Base-by-base conservation (phyloP, 345 rosid genomes). In the Schrenkiella parvula region DNA sequence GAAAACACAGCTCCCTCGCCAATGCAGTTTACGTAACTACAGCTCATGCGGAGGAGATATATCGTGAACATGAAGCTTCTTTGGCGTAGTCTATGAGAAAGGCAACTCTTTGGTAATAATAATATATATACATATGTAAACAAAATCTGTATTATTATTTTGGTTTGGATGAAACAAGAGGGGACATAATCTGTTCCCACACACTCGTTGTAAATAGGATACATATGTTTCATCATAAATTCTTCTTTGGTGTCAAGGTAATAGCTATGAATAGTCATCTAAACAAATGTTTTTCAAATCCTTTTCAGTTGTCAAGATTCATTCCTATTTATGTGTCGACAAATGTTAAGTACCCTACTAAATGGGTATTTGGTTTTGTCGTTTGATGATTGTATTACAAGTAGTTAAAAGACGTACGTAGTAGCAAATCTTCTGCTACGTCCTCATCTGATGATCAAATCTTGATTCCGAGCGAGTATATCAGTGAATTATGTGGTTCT, bases 1-100 rank as follows among this genome's bases (percentile, higher is more conserved):
- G 87, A 58, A 82, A 41, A 14, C 75, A 87, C 82, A 91, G 97
- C 78, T 87, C 91, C 1, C 73, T 91, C 14, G 77, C 54, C 11
- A 76, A 86, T 72, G 96, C 91, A 22, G 83, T 91, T 13, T 91
- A 91, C 52, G 96, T 91, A 21, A 80, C 93, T 0, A 81, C 82
- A 9, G 85, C 87, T 38, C 85, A 79, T 44, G 96, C 85, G 6
- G 87, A 85, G 52, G 87, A 87, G 75, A 84, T 89, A 17, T 79
- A 84, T 34, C 85, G 84, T 6, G 74, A 70, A 43, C 81, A 87
- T 8, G 82, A 67, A 15, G 77, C 61, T 58, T 72, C 70, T 68
- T 37, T 73, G 77, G 82, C 82, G 8, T 72, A 73, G 56, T 73
- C 32, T 82, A 70, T 82, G 72, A 78, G 72, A 23, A 55, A 65